phyloP scores from a whole-genome alignment of 1,284 basidiomycete genomes.

The Austroboletus novae-zelandiae region DNA sequence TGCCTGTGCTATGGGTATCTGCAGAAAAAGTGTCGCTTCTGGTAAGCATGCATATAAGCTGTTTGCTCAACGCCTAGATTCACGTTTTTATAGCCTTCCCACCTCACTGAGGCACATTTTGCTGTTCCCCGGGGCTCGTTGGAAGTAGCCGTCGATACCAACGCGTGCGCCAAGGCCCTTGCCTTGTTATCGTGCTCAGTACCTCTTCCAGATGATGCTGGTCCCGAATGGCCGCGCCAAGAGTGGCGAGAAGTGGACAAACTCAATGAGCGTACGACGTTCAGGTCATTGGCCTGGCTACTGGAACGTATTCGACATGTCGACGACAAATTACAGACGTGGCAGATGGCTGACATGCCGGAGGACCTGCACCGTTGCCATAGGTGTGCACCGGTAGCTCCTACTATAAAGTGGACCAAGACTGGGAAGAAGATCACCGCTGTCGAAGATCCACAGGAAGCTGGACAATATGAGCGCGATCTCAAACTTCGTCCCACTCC shows the following conservation, averaged over 20 bases:
- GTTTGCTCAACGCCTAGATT: neutral
- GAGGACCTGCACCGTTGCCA: conserved; percentile 52
- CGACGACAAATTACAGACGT: conserved; percentile 60
- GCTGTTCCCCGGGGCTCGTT: conserved; percentile 58
- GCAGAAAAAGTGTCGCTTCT: conserved; percentile 45
- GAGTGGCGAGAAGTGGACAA: conserved; percentile 82
- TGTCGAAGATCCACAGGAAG: conserved; percentile 80
- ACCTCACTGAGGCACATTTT: conserved; percentile 63
- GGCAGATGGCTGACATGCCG: conserved; percentile 49
- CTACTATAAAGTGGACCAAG: conserved; percentile 73
- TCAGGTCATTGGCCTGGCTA: conserved; percentile 83
- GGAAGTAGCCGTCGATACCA: conserved; percentile 51
- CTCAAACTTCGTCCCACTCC: conserved; percentile 85
- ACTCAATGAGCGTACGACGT: conserved; percentile 78
- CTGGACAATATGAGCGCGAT: conserved; percentile 83
- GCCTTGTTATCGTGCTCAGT: conserved; percentile 79
- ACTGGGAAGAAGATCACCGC: conserved; percentile 61
- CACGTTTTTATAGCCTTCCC: conserved; percentile 33
- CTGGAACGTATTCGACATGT: conserved; percentile 79
- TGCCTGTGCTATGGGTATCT: conserved; percentile 66
- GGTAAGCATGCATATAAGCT: conserved; percentile 39
- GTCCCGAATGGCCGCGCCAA: conserved; percentile 74
- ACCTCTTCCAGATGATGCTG: conserved; percentile 64
- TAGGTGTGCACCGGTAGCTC: conserved; percentile 78
- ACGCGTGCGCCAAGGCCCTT: conserved; percentile 70